Percentiles rank a stretch among this genome's conserved stretches.
phyloP scores from a whole-genome alignment of 805 yeast species.

The Starmerella etchellsii region DNA sequence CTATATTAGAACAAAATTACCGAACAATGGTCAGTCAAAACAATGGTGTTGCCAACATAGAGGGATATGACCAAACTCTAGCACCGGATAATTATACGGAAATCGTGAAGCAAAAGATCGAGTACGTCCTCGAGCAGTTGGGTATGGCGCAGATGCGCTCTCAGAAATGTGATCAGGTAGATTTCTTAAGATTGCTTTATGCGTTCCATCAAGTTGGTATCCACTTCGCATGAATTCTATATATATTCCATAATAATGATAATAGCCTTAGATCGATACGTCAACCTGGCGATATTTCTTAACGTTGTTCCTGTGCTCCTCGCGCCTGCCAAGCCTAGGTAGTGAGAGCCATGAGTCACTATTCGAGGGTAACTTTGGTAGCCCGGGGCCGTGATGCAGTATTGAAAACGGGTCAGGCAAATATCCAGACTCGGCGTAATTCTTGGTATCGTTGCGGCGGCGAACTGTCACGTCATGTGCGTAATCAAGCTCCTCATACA shows the following conservation, averaged over 20 bases:
- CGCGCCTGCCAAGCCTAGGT: slow-evolving; percentile 14
- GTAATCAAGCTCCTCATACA: slow-evolving; percentile 71
- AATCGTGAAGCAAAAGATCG: slow-evolving; percentile 58
- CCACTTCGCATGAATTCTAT: slow-evolving; percentile 59
- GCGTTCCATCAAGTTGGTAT: slow-evolving; percentile 96
- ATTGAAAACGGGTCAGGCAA: slow-evolving; percentile 1
- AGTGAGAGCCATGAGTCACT: slow-evolving; percentile 6
- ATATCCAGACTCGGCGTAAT: slow-evolving; percentile 3
- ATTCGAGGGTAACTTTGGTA: neutral
- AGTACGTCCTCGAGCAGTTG: slow-evolving; percentile 62
- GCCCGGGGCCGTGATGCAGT: neutral
- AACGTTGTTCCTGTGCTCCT: slow-evolving; percentile 6
- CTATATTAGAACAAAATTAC: slow-evolving; percentile 78
- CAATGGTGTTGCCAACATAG: slow-evolving; percentile 29
- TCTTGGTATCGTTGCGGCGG: slow-evolving; percentile 11
- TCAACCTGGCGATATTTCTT: slow-evolving; percentile 9
- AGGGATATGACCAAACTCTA: slow-evolving; percentile 33
- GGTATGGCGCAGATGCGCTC: slow-evolving; percentile 78
- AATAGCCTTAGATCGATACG: slow-evolving; percentile 8
- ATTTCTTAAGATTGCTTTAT: slow-evolving; percentile 64
- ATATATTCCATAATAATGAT: neutral
- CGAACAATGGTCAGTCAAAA: slow-evolving; percentile 53
- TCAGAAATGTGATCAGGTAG: slow-evolving; percentile 89
- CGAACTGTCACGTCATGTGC: slow-evolving; percentile 24
- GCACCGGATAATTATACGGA: slow-evolving; percentile 28